Conservation (phyloP, 2,329 filamentous ascomycete genomes). For the Emergomyces pasteurianus region DNA sequence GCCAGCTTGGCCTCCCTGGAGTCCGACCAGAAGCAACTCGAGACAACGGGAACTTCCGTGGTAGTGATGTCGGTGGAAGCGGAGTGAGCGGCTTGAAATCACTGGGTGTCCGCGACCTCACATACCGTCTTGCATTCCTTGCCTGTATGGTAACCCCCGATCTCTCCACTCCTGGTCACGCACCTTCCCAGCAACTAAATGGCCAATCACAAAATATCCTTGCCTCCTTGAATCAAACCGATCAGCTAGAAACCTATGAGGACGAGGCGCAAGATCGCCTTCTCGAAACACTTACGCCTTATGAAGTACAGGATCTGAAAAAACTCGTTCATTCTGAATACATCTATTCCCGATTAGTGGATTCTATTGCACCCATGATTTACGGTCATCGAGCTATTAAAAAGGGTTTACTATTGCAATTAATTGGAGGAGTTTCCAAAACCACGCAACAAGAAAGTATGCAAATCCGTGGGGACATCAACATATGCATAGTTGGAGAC, state of each 20-base stretch:
- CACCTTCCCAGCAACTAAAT: constrained; percentile 53
- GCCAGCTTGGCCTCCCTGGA: constrained; percentile 83
- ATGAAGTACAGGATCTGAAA: constrained; percentile 85
- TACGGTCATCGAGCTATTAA: constrained; percentile 97
- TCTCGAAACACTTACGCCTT: constrained; percentile 68
- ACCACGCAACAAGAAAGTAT: constrained; percentile 76
- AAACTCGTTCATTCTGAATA: constrained; percentile 91
- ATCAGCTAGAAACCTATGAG: constrained; percentile 58
- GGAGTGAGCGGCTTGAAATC: constrained; percentile 84
- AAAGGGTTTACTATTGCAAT: constrained; percentile 84
- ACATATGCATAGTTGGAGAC: constrained; percentile 96
- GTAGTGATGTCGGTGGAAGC: constrained; percentile 67
- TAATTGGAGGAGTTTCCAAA: constrained; percentile 94
- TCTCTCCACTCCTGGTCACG: constrained; percentile 64
- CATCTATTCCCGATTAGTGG: constrained; percentile 84
- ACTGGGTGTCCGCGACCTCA: constrained; percentile 86
- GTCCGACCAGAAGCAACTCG: constrained; percentile 70
- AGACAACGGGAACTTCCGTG: constrained; percentile 65
- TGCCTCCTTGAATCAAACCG: constrained; percentile 64
- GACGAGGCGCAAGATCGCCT: constrained; percentile 81
- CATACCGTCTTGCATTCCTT: constrained; percentile 91
- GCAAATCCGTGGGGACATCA: constrained; percentile 92
- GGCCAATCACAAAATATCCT: constrained; percentile 76
- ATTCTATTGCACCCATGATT: constrained; percentile 91
- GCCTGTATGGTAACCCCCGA: constrained; percentile 94